These are phyloP conservation scores for Plenodomus tracheiphilus DNA, from an alignment of 2,329 filamentous ascomycete genomes.

Conservation along the genomic window DNA sequence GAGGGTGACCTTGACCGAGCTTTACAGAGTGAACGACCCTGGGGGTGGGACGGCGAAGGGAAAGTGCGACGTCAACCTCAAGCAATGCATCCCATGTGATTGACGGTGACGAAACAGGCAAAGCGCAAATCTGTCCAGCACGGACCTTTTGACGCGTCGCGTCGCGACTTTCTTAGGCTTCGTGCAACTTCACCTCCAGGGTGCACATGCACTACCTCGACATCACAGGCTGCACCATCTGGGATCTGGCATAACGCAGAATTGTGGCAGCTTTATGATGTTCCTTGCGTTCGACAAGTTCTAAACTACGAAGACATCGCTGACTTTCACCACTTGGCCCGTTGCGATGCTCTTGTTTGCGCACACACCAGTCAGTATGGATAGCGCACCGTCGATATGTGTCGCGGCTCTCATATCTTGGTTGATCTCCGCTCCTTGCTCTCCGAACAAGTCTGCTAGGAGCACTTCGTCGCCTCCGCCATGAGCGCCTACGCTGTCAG, in stretches of 20 bases:
- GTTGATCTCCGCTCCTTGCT: constrained; percentile 51
- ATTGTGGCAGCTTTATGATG: background rate
- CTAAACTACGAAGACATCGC: constrained; percentile 47
- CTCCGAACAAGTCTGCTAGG: constrained; percentile 62
- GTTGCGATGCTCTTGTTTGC: constrained; percentile 62
- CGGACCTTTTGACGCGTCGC: background rate
- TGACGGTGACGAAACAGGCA: background rate
- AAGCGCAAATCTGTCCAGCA: background rate
- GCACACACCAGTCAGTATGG: constrained; percentile 63
- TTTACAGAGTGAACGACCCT: background rate
- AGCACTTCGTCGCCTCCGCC: constrained; percentile 63
- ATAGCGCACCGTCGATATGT: constrained; percentile 62
- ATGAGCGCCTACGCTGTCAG: constrained; percentile 58
- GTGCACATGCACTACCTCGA: too few species aligned
- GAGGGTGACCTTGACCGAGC: background rate
- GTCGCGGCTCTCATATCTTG: constrained; percentile 59
- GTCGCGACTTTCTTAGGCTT: too few species aligned
- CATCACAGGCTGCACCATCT: too few species aligned
- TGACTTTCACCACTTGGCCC: constrained; percentile 60
- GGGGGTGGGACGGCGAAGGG: background rate
- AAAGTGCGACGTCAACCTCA: background rate
- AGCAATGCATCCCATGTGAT: too few species aligned
- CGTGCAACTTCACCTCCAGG: background rate
- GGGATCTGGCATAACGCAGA: too few species aligned
- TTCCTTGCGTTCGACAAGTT: background rate